Percentiles rank a stretch among this genome's conserved stretches.
phyloP scores from a whole-genome alignment of 1,284 basidiomycete species.

The Butyriboletus pseudospeciosus region DNA sequence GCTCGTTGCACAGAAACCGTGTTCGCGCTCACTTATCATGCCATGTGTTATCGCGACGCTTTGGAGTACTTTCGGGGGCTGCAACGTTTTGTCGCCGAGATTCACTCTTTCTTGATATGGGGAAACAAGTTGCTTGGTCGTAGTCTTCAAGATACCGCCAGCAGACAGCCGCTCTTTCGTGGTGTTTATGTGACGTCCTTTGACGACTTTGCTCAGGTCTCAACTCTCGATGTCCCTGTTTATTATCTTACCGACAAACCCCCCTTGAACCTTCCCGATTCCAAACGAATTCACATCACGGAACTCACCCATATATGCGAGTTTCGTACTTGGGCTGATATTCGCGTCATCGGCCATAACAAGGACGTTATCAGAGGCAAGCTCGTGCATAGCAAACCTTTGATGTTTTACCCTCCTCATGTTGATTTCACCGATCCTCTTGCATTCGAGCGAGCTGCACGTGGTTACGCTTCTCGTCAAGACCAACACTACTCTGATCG shows the following conservation, averaged over 20 bases:
- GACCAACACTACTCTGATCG: not conserved
- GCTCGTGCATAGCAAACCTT: not conserved
- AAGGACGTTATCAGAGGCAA: not conserved
- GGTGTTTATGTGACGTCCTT: not conserved
- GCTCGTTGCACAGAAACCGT: not conserved
- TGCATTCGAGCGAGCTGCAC: not conserved
- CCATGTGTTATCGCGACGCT: not conserved
- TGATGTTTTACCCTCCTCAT: constrained; percentile 2
- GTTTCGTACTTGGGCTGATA: not conserved
- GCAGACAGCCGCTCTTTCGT: not conserved
- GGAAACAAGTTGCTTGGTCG: not conserved
- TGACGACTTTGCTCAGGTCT: not conserved
- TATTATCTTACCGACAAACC: not conserved
- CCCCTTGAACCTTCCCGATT: not conserved
- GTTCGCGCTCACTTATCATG: not conserved
- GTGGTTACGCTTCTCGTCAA: not conserved
- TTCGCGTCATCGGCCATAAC: not conserved
- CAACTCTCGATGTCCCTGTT: not conserved
- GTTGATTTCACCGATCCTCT: not conserved
- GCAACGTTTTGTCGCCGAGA: constrained; percentile 3
- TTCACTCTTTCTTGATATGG: constrained; percentile 4
- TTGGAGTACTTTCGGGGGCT: not conserved
- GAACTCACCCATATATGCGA: not conserved
- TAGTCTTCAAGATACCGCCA: not conserved
- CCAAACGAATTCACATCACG: not conserved